A percentile compares a stretch with the other conserved stretches of the same genome.
phyloP scores from a whole-genome alignment of 2,329 filamentous ascomycete genomes.

The Aspergillus caelatus region DNA sequence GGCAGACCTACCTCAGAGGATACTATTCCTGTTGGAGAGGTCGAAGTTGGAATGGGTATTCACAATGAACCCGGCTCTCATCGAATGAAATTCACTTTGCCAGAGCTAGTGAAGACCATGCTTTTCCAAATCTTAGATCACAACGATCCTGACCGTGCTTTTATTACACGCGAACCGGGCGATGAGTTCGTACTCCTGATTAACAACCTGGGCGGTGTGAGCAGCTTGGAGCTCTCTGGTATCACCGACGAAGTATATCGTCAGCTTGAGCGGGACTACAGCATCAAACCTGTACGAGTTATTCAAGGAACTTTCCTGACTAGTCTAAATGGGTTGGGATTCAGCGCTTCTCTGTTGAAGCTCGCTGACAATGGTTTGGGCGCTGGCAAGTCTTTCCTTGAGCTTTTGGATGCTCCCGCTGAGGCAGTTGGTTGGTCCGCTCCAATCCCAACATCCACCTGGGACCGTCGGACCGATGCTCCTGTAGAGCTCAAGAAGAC shows the following conservation, averaged over 20 bases:
- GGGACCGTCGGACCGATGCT: conserved; percentile 52
- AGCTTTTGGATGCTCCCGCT: conserved; percentile 68
- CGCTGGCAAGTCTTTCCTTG: conserved; percentile 58
- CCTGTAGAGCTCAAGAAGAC: conserved; percentile 46
- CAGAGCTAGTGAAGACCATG: conserved; percentile 62
- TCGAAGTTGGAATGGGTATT: conserved; percentile 74
- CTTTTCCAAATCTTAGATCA: conserved; percentile 65
- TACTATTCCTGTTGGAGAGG: conserved; percentile 54
- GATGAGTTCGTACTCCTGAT: conserved; percentile 67
- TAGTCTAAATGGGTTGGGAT: conserved; percentile 71
- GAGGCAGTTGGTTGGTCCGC: conserved; percentile 70
- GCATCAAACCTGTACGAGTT: conserved; percentile 63
- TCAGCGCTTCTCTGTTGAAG: conserved; percentile 69
- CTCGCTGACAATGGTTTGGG: conserved; percentile 62
- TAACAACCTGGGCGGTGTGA: conserved; percentile 72
- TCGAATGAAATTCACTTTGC: conserved; percentile 52
- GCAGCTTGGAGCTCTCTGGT: conserved; percentile 66
- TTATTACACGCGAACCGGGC: conserved; percentile 58
- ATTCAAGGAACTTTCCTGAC: conserved; percentile 72
- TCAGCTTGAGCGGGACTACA: conserved; percentile 61
- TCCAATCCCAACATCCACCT: conserved; percentile 61
- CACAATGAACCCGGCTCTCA: conserved; percentile 66
- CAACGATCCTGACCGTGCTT: conserved; percentile 66
- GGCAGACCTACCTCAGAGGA: conserved; percentile 66
- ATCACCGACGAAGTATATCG: conserved; percentile 68